Conservation (phyloP, 768 basidiomycete genomes). For the Tylopilus sp. region DNA sequence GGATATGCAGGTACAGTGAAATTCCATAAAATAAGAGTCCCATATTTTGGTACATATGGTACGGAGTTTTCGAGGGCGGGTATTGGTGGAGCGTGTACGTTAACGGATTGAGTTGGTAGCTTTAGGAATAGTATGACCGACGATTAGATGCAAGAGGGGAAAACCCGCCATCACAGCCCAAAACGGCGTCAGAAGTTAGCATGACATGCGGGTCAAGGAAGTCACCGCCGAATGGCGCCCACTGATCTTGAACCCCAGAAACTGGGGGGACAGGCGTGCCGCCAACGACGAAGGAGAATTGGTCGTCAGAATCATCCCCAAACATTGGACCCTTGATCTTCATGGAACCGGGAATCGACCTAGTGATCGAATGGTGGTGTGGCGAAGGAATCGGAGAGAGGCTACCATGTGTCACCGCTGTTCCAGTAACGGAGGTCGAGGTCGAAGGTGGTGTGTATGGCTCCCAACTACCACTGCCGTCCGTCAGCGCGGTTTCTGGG, state of each 20-base stretch:
- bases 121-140: slow-evolving; percentile 31
- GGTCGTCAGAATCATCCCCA: slow-evolving; percentile 46
- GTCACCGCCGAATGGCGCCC: slow-evolving; percentile 33
- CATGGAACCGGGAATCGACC: slow-evolving; percentile 40
- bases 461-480: slow-evolving; percentile 53
- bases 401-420: slow-evolving; percentile 43
- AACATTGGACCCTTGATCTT: slow-evolving; percentile 40
- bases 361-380: slow-evolving; percentile 11
- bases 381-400: slow-evolving; percentile 30
- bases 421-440: slow-evolving; percentile 43
- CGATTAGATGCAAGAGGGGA: slow-evolving; percentile 46
- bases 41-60: slow-evolving; percentile 7
- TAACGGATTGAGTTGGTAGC: neutral
- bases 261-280: slow-evolving; percentile 11
- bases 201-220: slow-evolving; percentile 30
- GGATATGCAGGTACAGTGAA: slow-evolving; percentile 20
- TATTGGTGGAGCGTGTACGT: neutral
- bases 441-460: slow-evolving; percentile 64
- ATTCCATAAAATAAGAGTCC: slow-evolving; percentile 14
- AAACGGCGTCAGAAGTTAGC: slow-evolving; percentile 27
- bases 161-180: slow-evolving; percentile 39
- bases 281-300: slow-evolving; percentile 45
- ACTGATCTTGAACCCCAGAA: slow-evolving; percentile 14
- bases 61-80: neutral
- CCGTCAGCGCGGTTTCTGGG: slow-evolving; percentile 48